Evolutionary conservation across 1,284 basidiomycete species (phyloP), one percentile per base, ranked within the genome.

Genomic region (Hypsizygus ulmarius): DNA sequence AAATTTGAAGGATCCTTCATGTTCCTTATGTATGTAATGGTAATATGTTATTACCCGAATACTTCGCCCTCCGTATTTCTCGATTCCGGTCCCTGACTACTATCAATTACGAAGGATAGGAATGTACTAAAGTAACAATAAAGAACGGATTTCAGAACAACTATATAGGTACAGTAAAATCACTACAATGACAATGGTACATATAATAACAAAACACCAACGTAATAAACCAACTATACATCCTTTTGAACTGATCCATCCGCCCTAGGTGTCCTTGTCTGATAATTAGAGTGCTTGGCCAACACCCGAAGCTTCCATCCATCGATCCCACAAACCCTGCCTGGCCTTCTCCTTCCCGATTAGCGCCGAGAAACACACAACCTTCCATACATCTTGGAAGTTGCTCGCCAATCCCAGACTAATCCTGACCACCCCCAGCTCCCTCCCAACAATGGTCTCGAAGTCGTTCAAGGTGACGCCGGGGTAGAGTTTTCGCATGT

Each of bases 361-460:
- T 28, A 67, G 66, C 14, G 68, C 62, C 38, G 78, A 78, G 52
- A 87, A 84, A 49, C 71, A 67, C 12, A 87, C 59, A n/a, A 90
- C 77, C 41, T 73, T 77, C 79, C 81, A 88, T 2, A 81, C 79
- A 59, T 90, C 87, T 35, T 78, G 72, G 72, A 87, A 89, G 59
- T 83, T 79, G 53, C 79, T 88, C 38, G 81, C 87, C 14, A 90
- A 73, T 7, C 87, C 87, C 12, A 90, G 72, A 56, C 86, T 89
- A 45, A 90, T 75, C 39, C 87, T 74, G 18, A 89, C 80, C 25
- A 90, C 84, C 2, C 87, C 86, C 10, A 87, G 69, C 64, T 90
- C 85, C 42, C 73, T 71, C 5, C 84, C 85, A 35, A 87, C 78
- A 14, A 64, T 64, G 16, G 64, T 62, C 63, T 89, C 82, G 56